Evolutionary conservation across 2,329 filamentous ascomycete genomes (phyloP).

Genomic region (Colletotrichum sp.): DNA sequence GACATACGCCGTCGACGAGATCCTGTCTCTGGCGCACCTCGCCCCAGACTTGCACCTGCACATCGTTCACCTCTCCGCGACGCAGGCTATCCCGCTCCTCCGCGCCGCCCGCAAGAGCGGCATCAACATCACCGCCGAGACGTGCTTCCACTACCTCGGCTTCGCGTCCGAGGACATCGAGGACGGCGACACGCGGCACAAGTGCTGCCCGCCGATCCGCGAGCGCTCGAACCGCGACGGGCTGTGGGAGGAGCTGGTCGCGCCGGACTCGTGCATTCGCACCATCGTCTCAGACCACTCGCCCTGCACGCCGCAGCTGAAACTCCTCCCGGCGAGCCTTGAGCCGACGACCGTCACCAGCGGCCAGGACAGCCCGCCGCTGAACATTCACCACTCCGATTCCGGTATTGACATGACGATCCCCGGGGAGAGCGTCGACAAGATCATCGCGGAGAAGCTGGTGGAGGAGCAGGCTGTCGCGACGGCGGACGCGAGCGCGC

Average conservation of each 20-base stretch:
- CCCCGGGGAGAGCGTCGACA: constrained; percentile 30
- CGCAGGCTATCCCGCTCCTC: constrained; percentile 83
- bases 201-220: constrained; percentile 93
- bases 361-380: background rate
- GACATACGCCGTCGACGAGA: constrained; percentile 87
- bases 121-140: constrained; percentile 89
- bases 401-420: constrained; percentile 57
- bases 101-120: constrained; percentile 74
- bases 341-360: background rate
- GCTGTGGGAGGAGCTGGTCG: constrained; percentile 82
- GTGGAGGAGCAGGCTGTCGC: constrained; percentile 38
- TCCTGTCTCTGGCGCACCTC: constrained; percentile 79
- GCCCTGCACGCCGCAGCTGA: constrained; percentile 93
- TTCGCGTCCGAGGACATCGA: constrained; percentile 82
- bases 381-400: constrained; percentile 53
- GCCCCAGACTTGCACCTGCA: constrained; percentile 87
- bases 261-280: constrained; percentile 78
- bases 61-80: constrained; percentile 92
- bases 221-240: constrained; percentile 80
- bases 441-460: constrained; percentile 22
- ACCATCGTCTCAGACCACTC: constrained; percentile 96
- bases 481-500: constrained; percentile 32
- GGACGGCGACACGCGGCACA: constrained; percentile 88
- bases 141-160: constrained; percentile 93
- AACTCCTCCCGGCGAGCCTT: constrained; percentile 80